A percentile compares a stretch with the other conserved stretches of the same genome.
These are phyloP conservation scores for Apiotrichum siamense DNA, from an alignment of 1,284 basidiomycete genomes.

Conservation along the genomic window DNA sequence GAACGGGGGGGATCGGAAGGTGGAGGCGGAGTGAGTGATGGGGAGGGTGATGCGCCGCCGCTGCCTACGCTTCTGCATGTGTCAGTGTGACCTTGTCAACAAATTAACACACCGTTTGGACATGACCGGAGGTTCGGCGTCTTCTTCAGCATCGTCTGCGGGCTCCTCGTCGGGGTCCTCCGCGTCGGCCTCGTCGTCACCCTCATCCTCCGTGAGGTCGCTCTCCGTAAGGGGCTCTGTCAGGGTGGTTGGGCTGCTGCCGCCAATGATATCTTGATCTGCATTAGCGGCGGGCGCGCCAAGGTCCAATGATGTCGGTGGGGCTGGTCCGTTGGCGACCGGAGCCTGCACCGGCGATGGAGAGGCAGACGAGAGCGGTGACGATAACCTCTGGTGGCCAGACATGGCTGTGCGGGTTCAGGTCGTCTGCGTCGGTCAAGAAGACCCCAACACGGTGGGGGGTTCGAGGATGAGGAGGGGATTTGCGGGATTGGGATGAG, in stretches of 20 bases:
- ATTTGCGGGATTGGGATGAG: no score
- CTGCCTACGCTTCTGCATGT: no score
- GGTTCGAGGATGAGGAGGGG: no score
- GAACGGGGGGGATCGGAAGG: no score
- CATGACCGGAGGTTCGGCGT: not conserved
- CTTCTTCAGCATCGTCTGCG: not conserved
- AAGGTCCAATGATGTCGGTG: constrained; percentile 6
- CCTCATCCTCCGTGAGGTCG: constrained; percentile 25
- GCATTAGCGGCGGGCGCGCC: constrained; percentile 2
- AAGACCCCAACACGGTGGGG: no score
- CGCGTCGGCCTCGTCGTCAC: constrained; percentile 4
- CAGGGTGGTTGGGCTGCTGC: constrained; percentile 20
- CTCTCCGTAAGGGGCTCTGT: constrained; percentile 21
- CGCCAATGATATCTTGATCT: constrained; percentile 14
- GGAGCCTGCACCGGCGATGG: constrained; percentile 16
- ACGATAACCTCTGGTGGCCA: constrained; percentile 17
- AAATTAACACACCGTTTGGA: no score
- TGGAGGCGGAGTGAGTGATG: no score
- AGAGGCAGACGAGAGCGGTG: constrained; percentile 18
- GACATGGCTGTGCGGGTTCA: constrained; percentile 12
- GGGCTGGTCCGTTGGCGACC: not conserved
- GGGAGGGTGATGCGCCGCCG: no score
- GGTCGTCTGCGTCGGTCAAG: no score
- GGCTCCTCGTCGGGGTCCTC: constrained; percentile 3
- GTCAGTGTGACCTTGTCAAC: no score